A percentile compares a stretch with the other conserved stretches of the same genome.
phyloP scores from a whole-genome alignment of 2,329 filamentous ascomycete genomes.

The Monosporascus cannonballus region DNA sequence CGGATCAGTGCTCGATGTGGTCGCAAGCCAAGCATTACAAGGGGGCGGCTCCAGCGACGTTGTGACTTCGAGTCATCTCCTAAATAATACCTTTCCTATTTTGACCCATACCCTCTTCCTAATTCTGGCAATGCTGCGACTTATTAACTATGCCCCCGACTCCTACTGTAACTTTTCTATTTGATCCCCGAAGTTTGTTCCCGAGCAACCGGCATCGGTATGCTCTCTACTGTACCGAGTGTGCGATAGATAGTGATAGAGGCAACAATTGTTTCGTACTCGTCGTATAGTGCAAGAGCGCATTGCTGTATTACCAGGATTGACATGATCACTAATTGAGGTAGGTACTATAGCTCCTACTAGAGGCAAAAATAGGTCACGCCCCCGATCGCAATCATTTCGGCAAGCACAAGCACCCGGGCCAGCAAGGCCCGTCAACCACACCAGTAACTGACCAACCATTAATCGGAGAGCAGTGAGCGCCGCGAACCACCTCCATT shows the following conservation, averaged over 20 bases:
- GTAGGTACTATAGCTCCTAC: too few species aligned
- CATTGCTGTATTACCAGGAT: too few species aligned
- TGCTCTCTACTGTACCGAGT: not conserved
- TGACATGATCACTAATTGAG: too few species aligned
- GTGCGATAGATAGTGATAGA: not conserved
- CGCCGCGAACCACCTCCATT: not conserved
- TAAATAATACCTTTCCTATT: not conserved
- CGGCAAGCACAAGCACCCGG: too few species aligned
- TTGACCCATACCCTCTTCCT: not conserved
- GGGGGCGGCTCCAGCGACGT: not conserved
- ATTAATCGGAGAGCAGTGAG: too few species aligned
- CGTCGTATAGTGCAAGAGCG: too few species aligned
- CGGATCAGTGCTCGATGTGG: not conserved
- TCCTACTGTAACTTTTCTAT: not conserved
- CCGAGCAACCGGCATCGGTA: not conserved
- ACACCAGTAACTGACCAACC: too few species aligned
- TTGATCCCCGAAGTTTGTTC: not conserved
- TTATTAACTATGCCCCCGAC: not conserved
- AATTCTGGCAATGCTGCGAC: not conserved
- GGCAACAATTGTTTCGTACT: not conserved
- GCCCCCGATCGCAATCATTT: too few species aligned
- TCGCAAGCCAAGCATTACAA: not conserved
- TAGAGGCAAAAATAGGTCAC: too few species aligned
- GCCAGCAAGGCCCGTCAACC: too few species aligned
- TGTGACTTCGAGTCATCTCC: not conserved